Conservation (phyloP, 2,329 filamentous ascomycete genomes). For the Colletotrichum echinochloae region DNA sequence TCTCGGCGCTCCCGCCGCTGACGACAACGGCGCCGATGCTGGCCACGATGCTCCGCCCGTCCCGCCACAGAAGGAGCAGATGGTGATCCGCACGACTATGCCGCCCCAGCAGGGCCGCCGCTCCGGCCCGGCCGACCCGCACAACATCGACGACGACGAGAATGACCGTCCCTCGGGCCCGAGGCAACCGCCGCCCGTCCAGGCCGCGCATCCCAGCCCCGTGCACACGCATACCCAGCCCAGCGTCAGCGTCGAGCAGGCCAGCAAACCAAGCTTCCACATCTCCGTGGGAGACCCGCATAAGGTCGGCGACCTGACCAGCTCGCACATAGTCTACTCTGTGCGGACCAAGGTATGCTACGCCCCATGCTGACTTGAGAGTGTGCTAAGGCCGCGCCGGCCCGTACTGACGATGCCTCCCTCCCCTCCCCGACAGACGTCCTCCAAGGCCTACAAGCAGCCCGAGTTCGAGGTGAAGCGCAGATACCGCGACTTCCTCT, state of each 20-base stretch:
- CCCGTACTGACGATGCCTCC: slow-evolving; percentile 38
- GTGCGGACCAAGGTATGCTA: slow-evolving; percentile 86
- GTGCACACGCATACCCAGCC: slow-evolving; percentile 70
- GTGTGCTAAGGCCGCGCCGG: not conserved
- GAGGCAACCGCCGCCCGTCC: slow-evolving; percentile 75
- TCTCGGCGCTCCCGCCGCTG: slow-evolving; percentile 61
- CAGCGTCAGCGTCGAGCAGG: slow-evolving; percentile 92
- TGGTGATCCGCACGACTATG: slow-evolving; percentile 71
- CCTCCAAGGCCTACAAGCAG: slow-evolving; percentile 94
- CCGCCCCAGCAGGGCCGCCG: slow-evolving; percentile 56
- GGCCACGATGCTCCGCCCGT: slow-evolving; percentile 70
- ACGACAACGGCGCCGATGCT: slow-evolving; percentile 59
- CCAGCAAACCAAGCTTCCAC: slow-evolving; percentile 89
- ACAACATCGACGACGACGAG: slow-evolving; percentile 77
- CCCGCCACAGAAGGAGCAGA: slow-evolving; percentile 75
- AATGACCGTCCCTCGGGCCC: slow-evolving; percentile 62
- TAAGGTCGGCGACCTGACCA: slow-evolving; percentile 96
- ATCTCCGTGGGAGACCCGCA: slow-evolving; percentile 96
- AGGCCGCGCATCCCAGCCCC: slow-evolving; percentile 65
- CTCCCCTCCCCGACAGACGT: slow-evolving; percentile 69
- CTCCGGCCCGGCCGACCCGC: slow-evolving; percentile 64
- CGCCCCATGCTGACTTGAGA: not conserved
- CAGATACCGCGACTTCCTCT: slow-evolving; percentile 95
- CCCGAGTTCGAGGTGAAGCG: slow-evolving; percentile 93
- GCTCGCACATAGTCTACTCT: slow-evolving; percentile 97